Evolutionary conservation across 108 stramenopile genomes (phyloP), one percentile per base, ranked within the genome.

Genomic region (Cylindrotheca fusiformis): DNA sequence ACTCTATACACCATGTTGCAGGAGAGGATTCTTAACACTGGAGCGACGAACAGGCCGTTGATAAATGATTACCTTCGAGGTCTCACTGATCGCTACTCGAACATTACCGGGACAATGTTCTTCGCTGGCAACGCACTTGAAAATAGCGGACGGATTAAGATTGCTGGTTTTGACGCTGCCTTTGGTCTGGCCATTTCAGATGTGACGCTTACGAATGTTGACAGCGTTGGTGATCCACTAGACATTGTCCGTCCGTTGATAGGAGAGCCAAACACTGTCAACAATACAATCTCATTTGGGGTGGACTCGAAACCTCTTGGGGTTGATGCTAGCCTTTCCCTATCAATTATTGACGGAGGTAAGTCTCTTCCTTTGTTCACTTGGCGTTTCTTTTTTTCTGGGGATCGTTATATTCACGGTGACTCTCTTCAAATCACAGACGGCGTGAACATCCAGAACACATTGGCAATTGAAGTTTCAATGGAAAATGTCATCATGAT

Each of bases 221-320:
- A 84, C 55, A 82, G 73, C 29, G 48, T 88, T 41, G 86, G 78
- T n/a, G 71, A 70, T n/a, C 85, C 85, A 1, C 49, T 88, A 1
- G 22, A 63, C 19, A 12, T 88, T 10, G 24, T 80, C 1, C 50
- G 47, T 31, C 83, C 83, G 44, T 52, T 81, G 3, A 23, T 56
- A 14, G 72, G 66, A 17, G 57, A 77, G 22, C 19, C 73, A 0
- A 67, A 75, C 30, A 55, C 68, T 2, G 36, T 87, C 0, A 69
- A 82, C 32, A 87, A 81, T 50, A 59, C 63, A 23, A 10, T 73
- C 12, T 77, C 82, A 18, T 61, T 87, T 53, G 86, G 82, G 18
- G 77, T 81, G 17, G 79, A 76, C 24, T 26, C 51, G 10, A 75
- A 70, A 33, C 78, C 86, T 5, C 33, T 83, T 36, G 47, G 57